Conservation (phyloP, 2,329 filamentous ascomycete species). For the Bipolaris zeicola region DNA sequence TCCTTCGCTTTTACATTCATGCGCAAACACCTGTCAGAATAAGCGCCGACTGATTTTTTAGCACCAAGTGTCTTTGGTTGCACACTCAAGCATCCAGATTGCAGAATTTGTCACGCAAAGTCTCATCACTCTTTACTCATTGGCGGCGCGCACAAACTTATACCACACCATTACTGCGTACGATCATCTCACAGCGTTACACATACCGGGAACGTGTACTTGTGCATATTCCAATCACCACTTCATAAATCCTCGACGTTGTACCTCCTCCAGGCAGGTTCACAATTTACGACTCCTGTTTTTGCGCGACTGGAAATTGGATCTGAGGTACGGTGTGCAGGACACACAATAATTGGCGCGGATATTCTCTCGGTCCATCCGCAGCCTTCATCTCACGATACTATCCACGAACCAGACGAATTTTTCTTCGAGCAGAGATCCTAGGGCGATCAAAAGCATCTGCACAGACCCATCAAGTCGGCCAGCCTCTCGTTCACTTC, state of each 20-base stretch:
- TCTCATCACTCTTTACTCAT: slow-evolving; percentile 7
- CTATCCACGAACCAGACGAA: background rate
- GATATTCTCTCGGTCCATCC: background rate
- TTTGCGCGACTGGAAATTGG: background rate
- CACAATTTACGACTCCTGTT: background rate
- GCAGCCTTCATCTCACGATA: background rate
- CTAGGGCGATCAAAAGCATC: background rate
- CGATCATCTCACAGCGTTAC: slow-evolving; percentile 16
- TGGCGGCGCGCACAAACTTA: slow-evolving; percentile 7
- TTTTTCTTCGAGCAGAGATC: background rate
- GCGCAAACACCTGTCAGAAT: background rate
- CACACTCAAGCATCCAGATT: background rate
- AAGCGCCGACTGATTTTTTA: background rate
- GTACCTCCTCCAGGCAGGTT: background rate
- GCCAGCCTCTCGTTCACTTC: background rate
- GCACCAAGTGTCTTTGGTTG: background rate
- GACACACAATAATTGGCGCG: background rate
- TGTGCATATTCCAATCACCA: background rate
- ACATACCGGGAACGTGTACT: slow-evolving; percentile 1
- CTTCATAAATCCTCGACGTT: background rate
- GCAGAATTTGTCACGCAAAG: slow-evolving; percentile 7
- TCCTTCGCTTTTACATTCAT: background rate
- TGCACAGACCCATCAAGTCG: background rate
- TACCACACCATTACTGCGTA: slow-evolving; percentile 10
- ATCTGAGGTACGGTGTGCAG: background rate